Conservation (phyloP, 2,329 filamentous ascomycete genomes). For the Penicillium sp. region DNA sequence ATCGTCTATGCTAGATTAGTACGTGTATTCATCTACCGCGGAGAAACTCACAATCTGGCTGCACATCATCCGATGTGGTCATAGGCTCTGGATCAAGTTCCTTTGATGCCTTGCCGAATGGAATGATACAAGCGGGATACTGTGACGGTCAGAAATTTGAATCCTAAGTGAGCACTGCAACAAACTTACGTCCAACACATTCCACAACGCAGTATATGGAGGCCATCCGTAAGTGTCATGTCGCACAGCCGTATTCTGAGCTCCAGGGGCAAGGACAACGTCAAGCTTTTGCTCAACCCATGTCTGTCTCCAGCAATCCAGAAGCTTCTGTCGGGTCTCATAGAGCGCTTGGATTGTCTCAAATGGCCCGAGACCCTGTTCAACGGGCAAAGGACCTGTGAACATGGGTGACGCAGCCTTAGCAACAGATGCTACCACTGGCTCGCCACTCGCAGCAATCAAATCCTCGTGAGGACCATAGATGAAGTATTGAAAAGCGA, state of each 20-base stretch:
- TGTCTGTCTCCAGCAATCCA: constrained; percentile 44
- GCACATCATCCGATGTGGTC: constrained; percentile 31
- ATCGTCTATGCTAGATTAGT: constrained; percentile 38
- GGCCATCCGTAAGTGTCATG: constrained; percentile 49
- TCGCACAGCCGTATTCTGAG: constrained; percentile 53
- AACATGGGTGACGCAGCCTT: constrained; percentile 25
- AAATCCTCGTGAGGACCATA: constrained; percentile 27
- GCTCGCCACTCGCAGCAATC: constrained; percentile 46
- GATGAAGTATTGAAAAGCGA: constrained; percentile 46
- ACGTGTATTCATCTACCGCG: not conserved
- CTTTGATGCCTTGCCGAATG: constrained; percentile 46
- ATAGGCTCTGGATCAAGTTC: constrained; percentile 38
- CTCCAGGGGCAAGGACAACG: constrained; percentile 51
- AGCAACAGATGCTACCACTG: constrained; percentile 44
- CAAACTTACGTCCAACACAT: constrained; percentile 53
- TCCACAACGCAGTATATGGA: constrained; percentile 53
- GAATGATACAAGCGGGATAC: constrained; percentile 55
- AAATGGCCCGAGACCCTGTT: constrained; percentile 30
- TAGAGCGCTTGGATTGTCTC: constrained; percentile 48
- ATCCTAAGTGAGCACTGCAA: not conserved
- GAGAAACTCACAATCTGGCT: constrained; percentile 27
- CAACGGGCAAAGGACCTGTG: constrained; percentile 31
- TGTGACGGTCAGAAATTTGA: constrained; percentile 17
- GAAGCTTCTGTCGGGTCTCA: constrained; percentile 35
- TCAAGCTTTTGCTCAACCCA: constrained; percentile 51